Evolutionary conservation across 164 flowering plant species (phyloP).

Genomic region (Vitis riparia): DNA sequence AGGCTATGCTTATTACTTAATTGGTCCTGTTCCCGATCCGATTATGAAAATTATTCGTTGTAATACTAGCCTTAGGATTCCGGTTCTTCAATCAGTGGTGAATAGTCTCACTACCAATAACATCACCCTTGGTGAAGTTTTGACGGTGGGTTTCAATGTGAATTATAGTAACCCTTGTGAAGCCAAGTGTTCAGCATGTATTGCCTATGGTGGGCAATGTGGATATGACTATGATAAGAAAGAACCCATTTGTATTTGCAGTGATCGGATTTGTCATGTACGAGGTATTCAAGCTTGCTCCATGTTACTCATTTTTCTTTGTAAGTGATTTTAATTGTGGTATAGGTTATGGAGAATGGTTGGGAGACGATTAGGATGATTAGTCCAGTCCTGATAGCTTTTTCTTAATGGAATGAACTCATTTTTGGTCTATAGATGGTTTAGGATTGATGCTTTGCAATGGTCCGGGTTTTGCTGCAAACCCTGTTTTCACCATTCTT

Average conservation of each 20-base stretch:
- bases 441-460: too few species aligned
- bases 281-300: constrained; percentile 11
- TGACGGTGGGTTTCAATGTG: constrained; percentile 38
- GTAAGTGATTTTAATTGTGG: too few species aligned
- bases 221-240: constrained; percentile 22
- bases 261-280: constrained; percentile 16
- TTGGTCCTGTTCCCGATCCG: constrained; percentile 38
- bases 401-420: too few species aligned
- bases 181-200: constrained; percentile 23
- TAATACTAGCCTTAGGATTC: constrained; percentile 15
- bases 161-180: constrained; percentile 22
- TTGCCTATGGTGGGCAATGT: constrained; percentile 23
- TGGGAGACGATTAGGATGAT: too few species aligned
- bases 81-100: constrained; percentile 10
- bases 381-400: too few species aligned
- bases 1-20: constrained; percentile 16
- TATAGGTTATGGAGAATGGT: too few species aligned
- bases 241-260: constrained; percentile 27
- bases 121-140: constrained; percentile 23
- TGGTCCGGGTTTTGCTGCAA: too few species aligned
- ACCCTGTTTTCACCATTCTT: too few species aligned
- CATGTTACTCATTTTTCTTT: neutral
- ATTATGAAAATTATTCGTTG: constrained; percentile 14
- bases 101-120: constrained; percentile 1
- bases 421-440: too few species aligned